Base-by-base conservation (phyloP, 257 asterid genomes). In the Primulina huaijiensis region DNA sequence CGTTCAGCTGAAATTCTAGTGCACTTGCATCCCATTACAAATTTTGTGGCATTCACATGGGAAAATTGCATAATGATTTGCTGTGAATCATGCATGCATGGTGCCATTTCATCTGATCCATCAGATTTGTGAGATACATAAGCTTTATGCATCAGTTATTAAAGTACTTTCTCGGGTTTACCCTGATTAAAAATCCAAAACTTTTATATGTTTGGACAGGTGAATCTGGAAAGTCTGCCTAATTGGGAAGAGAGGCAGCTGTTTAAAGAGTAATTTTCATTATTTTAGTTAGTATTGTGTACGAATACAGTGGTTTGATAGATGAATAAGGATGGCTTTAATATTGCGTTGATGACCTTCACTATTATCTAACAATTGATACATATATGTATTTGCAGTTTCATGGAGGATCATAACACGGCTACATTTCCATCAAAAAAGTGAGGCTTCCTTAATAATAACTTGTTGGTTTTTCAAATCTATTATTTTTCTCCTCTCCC, bases 361-460 rank as follows among this genome's bases (percentile, higher is more conserved):
- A 67, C 58, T 27, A 59, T 74, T 33, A 11, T 56, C 27, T 67
- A 74, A 60, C 71, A 56, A 20, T 25, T 67, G 57, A 37, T 53
- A 20, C 72, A 58, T 75, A 62, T 40, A 43, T 43, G 6, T 43
- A 10, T 62, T 37, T 71, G 81, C 96, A 94, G 97, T 74, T 94
- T 91, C 86, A 90, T 90, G 97, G 99, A 94, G 83, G 99, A 94
- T 80, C 99, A 94, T 84, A 94, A 94, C 65, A 94, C 99, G 10
- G 99, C 92, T 74, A 94, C 99, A 46, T 94, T 94, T 77, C 97
- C 99, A 67, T 89, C 96, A 27, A 94, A 86, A 81, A 94, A 89
- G 97, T 94, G 74, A 88, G 97, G 66, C 38, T 58, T 70, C 76
- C 64, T 59, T 60, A 20, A 73, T 69, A 56, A 67, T 35, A 61